Base-by-base conservation (phyloP, 75 land plant species). In the Pseudotsuga menziesii region DNA sequence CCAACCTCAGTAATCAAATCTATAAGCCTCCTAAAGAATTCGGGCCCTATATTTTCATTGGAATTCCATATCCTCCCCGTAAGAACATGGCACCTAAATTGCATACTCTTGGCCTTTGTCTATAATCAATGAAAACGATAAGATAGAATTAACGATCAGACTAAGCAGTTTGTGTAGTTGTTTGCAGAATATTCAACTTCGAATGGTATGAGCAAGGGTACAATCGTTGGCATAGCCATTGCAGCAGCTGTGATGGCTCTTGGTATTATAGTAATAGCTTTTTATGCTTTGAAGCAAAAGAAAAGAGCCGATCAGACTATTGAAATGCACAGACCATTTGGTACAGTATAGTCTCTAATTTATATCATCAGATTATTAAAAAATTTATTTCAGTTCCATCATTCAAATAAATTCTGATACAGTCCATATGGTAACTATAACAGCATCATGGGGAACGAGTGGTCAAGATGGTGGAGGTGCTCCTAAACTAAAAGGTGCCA, bases 401-500 rank as follows among this genome's bases (percentile, higher is more conserved):
- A 5, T 36, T n/a, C 20, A 64, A 64, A 35, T 64, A 17, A 2
- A 27, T 12, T 29, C 19, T 63, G 27, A 15, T 67, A 11, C 41
- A 39, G 20, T 67, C 22, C 12, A 39, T 48, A 48, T 48, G 54
- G 11, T 1, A 48, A 48, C 13, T 9, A 8, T 48, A 9, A 48
- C 54, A 48, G 54, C 54, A 48, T 48, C 54, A 48, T 48, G 54
- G 54, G 54, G 54, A 48, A 48, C 54, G 13, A 48, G 54, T 48
- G 54, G 54, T 48, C 54, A 9, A 2, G 54, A 90, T 36, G 89
- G 83, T 80, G 97, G 92, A 27, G 79, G 59, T 4, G 89, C 86
- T 19, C 98, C 96, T 61, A 83, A 90, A 59, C 58, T 93, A 60
- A 95, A 95, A 74, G 98, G 98, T 73, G 89, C 95, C 12, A 84